Conservation (phyloP, 495 filamentous ascomycete genomes). For the Penicillium canescens region DNA sequence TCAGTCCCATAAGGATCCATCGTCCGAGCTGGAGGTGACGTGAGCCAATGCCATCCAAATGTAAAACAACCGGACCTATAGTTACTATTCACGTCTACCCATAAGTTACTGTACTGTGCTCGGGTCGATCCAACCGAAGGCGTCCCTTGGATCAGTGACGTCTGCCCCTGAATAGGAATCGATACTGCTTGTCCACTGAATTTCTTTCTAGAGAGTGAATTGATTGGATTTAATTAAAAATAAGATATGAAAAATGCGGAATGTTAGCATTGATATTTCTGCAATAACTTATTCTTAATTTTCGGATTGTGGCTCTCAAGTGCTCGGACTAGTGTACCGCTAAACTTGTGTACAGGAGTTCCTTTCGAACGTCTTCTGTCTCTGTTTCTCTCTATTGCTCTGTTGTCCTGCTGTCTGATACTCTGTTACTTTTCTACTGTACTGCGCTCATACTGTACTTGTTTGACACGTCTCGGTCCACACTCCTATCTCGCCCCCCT, state of each 20-base stretch:
- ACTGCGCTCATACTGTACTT: background rate
- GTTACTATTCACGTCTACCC: background rate
- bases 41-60: conserved; percentile 3
- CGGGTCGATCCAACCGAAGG: background rate
- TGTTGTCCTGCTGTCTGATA: background rate
- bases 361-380: conserved; percentile 2
- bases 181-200: background rate
- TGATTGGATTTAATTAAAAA: background rate
- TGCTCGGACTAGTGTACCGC: conserved; percentile 15
- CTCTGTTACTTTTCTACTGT: too few species aligned
- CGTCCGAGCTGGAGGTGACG: background rate
- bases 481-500: conserved; percentile 11
- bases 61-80: conserved; percentile 1
- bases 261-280: too few species aligned
- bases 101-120: too few species aligned
- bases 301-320: background rate
- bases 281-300: too few species aligned
- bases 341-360: conserved; percentile 8
- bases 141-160: conserved; percentile 4
- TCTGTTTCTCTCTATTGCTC: background rate
- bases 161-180: conserved; percentile 8
- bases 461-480: conserved; percentile 6
- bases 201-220: background rate
- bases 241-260: too few species aligned
- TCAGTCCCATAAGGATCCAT: background rate